These are phyloP conservation scores for Artemisia argyi DNA, from an alignment of 129 eudicot genomes.

Conservation along the genomic window DNA sequence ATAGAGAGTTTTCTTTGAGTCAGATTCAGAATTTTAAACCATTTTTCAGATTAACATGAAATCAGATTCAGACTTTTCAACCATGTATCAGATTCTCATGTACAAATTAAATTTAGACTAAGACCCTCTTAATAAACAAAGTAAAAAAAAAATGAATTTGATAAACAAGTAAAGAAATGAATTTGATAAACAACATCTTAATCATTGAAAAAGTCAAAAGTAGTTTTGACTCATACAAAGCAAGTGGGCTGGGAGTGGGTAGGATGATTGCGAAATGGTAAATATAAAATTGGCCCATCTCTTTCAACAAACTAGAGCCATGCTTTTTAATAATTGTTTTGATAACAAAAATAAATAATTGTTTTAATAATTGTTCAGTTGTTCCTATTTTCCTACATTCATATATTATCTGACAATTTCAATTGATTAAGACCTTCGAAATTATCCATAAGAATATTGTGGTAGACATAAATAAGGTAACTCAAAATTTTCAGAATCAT, in stretches of 20 bases:
- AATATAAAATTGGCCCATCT: constrained; percentile 6
- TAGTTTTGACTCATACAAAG: constrained; percentile 11
- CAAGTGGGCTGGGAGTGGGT: constrained; percentile 16
- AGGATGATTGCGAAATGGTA: constrained; percentile 18
- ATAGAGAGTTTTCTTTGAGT: too few relatives aligned
- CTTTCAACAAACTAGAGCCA: background rate
- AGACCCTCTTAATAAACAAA: too few relatives aligned
- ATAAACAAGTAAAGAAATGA: background rate
- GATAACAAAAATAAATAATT: background rate
- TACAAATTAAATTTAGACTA: too few relatives aligned
- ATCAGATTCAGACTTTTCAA: too few relatives aligned
- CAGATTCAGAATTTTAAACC: too few relatives aligned
- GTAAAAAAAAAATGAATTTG: too few relatives aligned
- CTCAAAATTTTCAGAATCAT: background rate
- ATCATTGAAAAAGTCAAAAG: constrained; percentile 10
- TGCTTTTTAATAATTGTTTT: background rate
- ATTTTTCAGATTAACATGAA: too few relatives aligned
- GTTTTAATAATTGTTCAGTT: too few relatives aligned
- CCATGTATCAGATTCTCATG: too few relatives aligned
- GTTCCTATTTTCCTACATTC: too few relatives aligned
- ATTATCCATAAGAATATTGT: background rate
- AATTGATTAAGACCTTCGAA: too few relatives aligned
- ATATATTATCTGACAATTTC: too few relatives aligned
- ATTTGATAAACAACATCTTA: constrained; percentile 2
- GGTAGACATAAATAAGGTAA: background rate